Base-by-base conservation (phyloP, 441 rosid genomes). In the Eutrema salsugineum region DNA sequence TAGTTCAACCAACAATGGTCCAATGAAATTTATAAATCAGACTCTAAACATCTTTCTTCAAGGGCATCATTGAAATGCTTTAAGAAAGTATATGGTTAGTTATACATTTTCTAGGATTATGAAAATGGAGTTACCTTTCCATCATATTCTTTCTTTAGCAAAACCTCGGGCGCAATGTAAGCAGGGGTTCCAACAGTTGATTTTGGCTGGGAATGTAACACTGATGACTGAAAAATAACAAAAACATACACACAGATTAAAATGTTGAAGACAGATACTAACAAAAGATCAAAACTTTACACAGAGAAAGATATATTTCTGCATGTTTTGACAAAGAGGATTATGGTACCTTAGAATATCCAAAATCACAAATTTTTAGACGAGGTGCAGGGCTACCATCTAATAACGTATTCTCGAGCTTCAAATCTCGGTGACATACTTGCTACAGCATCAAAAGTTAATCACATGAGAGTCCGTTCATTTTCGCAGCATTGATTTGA, bases 151-250 rank as follows among this genome's bases (percentile, higher is more conserved):
- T 88, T 93, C 85, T 88, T 91, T 16, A 88, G 93, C 59, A 96
- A 80, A 53, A 93, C 97, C 82, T 96, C 99, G 5, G 99, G 99
- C 72, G 99, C 99, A 5, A 93, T 96, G 58, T 96, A 96, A 33
- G 99, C 99, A 54, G 99, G 98, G 44, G 99, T 96, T 72, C 99
- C 99, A 44, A 96, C 98, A 1, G 99, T 91, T 32, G 99, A 96
- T 81, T 93, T 96, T n/a, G 99, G 99, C 75, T 91, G 97, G 0
- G 99, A 93, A 75, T 96, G 98, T 20, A 96, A 86, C 78, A 96
- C 90, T 0, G 98, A 96, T 8, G 98, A 93, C 99, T 96, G 85
- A 16, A 16, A 43, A 73, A 56, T 32, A 70, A 39, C 32, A 74
- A 35, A 16, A 68, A 17, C 27, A 15, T 9, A 46, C 14, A 72